Evolutionary conservation across 176 grass and related monocot species (phyloP).

Genomic region (Oryza punctata): DNA sequence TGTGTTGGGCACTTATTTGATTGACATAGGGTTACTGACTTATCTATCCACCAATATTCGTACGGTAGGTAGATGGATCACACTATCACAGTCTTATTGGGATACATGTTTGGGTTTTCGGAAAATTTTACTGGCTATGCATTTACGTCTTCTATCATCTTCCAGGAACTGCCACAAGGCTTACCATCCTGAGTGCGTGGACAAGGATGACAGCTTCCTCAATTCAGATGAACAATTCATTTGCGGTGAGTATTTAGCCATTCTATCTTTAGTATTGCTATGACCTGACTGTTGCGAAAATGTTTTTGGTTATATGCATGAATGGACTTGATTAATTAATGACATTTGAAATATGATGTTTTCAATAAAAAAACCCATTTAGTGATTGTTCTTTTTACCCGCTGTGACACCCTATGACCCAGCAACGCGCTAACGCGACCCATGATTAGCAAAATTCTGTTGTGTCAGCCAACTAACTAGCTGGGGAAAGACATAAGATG

Average conservation of each 20-base stretch:
- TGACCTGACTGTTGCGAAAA: neutral
- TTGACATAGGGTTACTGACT: neutral
- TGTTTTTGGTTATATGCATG: neutral
- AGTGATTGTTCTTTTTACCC: neutral
- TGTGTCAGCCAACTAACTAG: neutral
- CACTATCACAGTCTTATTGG: neutral
- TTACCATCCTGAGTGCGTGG: slow-evolving; percentile 74
- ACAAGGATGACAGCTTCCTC: slow-evolving; percentile 64
- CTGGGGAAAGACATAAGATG: neutral
- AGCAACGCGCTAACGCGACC: neutral
- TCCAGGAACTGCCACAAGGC: slow-evolving; percentile 86
- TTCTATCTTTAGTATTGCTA: slow-evolving; percentile 25
- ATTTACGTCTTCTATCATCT: slow-evolving; percentile 26
- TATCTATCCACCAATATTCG: neutral
- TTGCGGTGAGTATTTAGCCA: slow-evolving; percentile 64
- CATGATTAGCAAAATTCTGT: neutral
- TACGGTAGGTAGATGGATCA: neutral
- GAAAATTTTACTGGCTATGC: neutral
- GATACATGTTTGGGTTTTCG: slow-evolving; percentile 5
- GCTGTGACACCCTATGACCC: neutral
- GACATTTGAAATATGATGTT: slow-evolving; percentile 1
- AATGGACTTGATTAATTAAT: neutral
- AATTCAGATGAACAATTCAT: slow-evolving; percentile 65
- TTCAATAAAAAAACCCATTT: neutral
- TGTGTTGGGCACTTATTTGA: neutral